These are phyloP conservation scores for Calonectria pseudoturangicola DNA, from an alignment of 2,329 filamentous ascomycete genomes.

Conservation along the genomic window DNA sequence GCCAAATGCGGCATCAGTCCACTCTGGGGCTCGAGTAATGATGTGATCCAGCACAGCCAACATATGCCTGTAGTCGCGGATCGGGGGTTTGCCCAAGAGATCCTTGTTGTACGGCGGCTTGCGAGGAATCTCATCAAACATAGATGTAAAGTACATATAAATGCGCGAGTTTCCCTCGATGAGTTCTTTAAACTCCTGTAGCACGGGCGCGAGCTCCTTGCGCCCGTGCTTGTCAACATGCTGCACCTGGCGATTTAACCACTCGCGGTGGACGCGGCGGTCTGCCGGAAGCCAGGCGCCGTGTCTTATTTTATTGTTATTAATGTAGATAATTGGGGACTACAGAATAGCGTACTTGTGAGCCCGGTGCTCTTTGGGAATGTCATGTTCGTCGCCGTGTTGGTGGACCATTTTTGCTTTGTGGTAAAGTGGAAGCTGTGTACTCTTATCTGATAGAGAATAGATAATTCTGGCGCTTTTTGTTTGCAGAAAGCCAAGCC, in stretches of 20 bases:
- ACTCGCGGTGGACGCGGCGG: slow-evolving; percentile 77
- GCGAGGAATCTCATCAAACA: slow-evolving; percentile 80
- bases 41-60: slow-evolving; percentile 79
- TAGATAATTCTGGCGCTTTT: too few species aligned
- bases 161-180: slow-evolving; percentile 79
- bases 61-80: slow-evolving; percentile 81
- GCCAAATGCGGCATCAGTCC: slow-evolving; percentile 70
- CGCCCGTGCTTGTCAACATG: slow-evolving; percentile 70
- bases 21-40: slow-evolving; percentile 70
- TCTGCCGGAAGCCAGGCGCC: slow-evolving; percentile 79
- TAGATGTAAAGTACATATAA: slow-evolving; percentile 79
- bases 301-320: slow-evolving; percentile 59
- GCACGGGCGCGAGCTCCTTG: slow-evolving; percentile 72
- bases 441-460: too few species aligned
- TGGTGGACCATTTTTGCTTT: slow-evolving; percentile 67
- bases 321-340: not conserved
- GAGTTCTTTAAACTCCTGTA: slow-evolving; percentile 78
- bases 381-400: slow-evolving; percentile 70
- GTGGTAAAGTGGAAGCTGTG: not conserved
- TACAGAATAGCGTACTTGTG: slow-evolving; percentile 62
- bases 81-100: slow-evolving; percentile 76
- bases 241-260: slow-evolving; percentile 74
- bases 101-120: slow-evolving; percentile 77
- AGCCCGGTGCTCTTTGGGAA: slow-evolving; percentile 68
- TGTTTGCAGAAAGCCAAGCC: too few species aligned